phyloP scores from a whole-genome alignment of 805 yeast species.

The Yarrowia osloensis region DNA sequence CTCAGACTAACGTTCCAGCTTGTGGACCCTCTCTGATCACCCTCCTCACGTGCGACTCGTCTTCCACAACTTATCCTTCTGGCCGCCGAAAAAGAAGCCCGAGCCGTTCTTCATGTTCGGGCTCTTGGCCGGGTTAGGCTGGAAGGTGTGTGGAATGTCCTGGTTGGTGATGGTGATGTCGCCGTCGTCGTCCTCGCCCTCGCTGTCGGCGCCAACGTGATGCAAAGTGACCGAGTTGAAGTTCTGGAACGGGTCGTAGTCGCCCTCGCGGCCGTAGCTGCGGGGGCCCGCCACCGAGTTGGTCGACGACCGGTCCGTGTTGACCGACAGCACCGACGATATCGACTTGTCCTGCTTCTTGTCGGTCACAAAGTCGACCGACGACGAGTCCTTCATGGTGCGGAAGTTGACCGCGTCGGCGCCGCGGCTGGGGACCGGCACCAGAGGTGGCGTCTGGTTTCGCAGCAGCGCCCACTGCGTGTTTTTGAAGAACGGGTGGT shows the following conservation, averaged over 20 bases:
- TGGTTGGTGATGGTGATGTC: conserved; percentile 5
- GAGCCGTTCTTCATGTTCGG: conserved; percentile 19
- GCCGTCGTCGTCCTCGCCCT: conserved; percentile 50
- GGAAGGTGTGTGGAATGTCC: conserved; percentile 25
- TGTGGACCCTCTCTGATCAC: background rate
- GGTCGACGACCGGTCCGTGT: conserved; percentile 30
- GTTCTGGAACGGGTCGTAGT: conserved; percentile 73
- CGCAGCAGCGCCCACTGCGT: conserved; percentile 95
- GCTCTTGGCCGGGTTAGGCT: conserved; percentile 35
- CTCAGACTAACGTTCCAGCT: background rate
- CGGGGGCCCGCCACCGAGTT: conserved; percentile 38
- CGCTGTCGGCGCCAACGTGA: conserved; percentile 59
- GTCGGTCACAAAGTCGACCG: conserved; percentile 41
- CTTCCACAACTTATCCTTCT: conserved; percentile 28
- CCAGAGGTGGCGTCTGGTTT: conserved; percentile 92
- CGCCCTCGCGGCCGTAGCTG: conserved; percentile 10
- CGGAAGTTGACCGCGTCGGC: conserved; percentile 48
- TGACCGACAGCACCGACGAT: conserved; percentile 24
- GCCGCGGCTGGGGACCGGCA: conserved; percentile 73
- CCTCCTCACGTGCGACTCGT: background rate
- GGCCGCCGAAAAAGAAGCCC: conserved; percentile 21
- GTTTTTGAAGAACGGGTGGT: conserved; percentile 85
- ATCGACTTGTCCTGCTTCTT: conserved; percentile 28
- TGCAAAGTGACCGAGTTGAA: conserved; percentile 86
- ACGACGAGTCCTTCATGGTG: conserved; percentile 39